Conservation (phyloP, 768 basidiomycete genomes). For the Mycena filopes region DNA sequence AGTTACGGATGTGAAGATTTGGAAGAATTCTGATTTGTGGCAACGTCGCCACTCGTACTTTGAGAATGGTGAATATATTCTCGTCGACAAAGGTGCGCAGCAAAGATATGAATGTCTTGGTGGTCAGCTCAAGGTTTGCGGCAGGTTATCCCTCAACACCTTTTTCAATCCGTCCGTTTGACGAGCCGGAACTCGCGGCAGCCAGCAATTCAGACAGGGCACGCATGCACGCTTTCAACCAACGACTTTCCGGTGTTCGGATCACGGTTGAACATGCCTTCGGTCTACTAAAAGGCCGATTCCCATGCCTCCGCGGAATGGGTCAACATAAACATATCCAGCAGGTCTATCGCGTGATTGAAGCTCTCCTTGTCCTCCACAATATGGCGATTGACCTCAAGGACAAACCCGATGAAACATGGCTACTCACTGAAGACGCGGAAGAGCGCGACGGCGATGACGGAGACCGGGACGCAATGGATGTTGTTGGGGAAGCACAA, state of each 20-base stretch:
- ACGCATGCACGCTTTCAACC: constrained; percentile 35
- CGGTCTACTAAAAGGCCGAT: too few species aligned
- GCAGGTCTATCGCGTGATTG: too few species aligned
- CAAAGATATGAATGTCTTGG: not conserved
- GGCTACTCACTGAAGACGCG: not conserved
- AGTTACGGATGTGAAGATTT: too few species aligned
- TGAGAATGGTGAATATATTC: constrained; percentile 35
- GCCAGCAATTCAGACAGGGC: not conserved
- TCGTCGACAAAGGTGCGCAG: constrained; percentile 22
- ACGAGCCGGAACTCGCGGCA: constrained; percentile 34
- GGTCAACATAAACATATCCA: too few species aligned
- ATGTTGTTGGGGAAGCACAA: constrained; percentile 1
- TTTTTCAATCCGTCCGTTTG: constrained; percentile 38
- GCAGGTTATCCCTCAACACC: constrained; percentile 39
- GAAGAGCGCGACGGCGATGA: not conserved
- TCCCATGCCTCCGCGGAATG: too few species aligned
- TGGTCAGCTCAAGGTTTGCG: not conserved
- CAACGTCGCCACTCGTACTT: constrained; percentile 33
- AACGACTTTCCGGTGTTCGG: constrained; percentile 33
- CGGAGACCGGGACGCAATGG: not conserved
- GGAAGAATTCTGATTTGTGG: too few species aligned
- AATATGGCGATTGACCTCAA: too few species aligned
- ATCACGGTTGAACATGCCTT: too few species aligned
- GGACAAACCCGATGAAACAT: too few species aligned
- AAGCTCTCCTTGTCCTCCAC: too few species aligned